Base-by-base conservation (phyloP, 2,329 filamentous ascomycete genomes). In the Mycosphaerella arachidis region DNA sequence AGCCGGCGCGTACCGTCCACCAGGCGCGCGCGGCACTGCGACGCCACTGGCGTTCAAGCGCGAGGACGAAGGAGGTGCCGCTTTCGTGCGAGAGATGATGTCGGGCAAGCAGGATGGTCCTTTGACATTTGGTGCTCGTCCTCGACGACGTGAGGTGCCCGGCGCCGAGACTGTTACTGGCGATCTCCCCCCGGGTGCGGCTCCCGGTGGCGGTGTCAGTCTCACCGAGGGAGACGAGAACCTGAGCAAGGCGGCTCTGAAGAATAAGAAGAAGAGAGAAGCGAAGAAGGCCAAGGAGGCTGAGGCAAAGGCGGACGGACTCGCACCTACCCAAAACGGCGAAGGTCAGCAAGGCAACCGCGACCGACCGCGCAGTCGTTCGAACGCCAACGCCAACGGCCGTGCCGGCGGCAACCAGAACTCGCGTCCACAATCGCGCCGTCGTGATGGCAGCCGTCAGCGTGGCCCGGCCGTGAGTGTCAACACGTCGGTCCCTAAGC, bases 221-320 rank as follows among this genome's bases (percentile, higher is more conserved):
- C 81, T 90, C 50, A 83, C 78, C 64, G 75, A 87, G 76, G 78
- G 87, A 48, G 89, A 91, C 62, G 90, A 90, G 67, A 87, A 84
- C 67, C 75, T 94, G 63, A 92, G 90, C 63, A 95, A 94, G 79
- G 86, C 89, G 56, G 92, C 90, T 12, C 80, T 91, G 68, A 97
- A 97, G 84, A 97, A 97, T 79, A 97, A 97, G 85, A 97, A 97
- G 85, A 97, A 97, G 84, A 86, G 94, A 50, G 88, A 90, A 67
- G 90, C 90, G 67, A 97, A 95, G 82, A 97, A 97, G 78, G 84
- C 85, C 55, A 94, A 92, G 73, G 92, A 94, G 51, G 84, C 81
- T 6, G 90, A 91, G 18, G 85, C 84, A 53, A 87, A 86, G 67
- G 77, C 79, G 48, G 68, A 73, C 57, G 77, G 79, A 60, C 72